Base-by-base conservation (phyloP, 1,284 basidiomycete genomes). In the Gymnopus androsaceus region DNA sequence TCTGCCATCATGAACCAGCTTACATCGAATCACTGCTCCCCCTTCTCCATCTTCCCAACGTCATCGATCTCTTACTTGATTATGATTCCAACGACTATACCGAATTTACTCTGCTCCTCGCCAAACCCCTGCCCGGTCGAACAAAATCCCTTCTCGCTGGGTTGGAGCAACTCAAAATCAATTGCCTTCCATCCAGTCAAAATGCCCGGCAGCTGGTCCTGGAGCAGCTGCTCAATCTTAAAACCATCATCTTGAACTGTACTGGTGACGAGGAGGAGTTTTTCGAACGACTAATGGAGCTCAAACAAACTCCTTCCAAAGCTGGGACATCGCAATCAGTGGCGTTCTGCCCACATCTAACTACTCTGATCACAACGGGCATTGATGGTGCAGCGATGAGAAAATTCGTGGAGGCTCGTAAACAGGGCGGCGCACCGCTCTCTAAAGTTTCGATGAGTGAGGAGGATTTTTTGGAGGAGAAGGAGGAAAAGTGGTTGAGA, bases 51-150 rank as follows among this genome's bases (percentile, higher is more conserved):
- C 60, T 80, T 31, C 84, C 86, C 3, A 73, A 72, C 53, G 64
- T 86, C 27, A 72, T 68, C 28, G 67, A 65, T 34, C 73, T 88
- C 15, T 61, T 70, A 2, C 71, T 88, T n/a, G 78, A 85, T 60
- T 79, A 81, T 51, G 77, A 82, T 45, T 64, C 69, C 3, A 73
- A 69, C 23, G 82, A 85, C 55, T 85, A 75, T 60, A 74, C 72
- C 3, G 67, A 73, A 0, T 72, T 87, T 46, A 72, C 77, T 15
- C 61, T 62, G 21, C 69, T 73, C 41, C 72, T 87, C 25, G 66
- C 72, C 19, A 63, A 56, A 2, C 74, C 73, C 0, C 60, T 68
- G 46, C 69, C 69, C 1, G 69, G 68, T 3, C 63, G 67, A 38
- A 70, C 69, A 38, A 69, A 70, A 46, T 75, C 76, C 3, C 57